A percentile compares a stretch with the other conserved stretches of the same genome.
Evolutionary conservation across 2,329 filamentous ascomycete genomes (phyloP).

Genomic region (Rosellinia necatrix): DNA sequence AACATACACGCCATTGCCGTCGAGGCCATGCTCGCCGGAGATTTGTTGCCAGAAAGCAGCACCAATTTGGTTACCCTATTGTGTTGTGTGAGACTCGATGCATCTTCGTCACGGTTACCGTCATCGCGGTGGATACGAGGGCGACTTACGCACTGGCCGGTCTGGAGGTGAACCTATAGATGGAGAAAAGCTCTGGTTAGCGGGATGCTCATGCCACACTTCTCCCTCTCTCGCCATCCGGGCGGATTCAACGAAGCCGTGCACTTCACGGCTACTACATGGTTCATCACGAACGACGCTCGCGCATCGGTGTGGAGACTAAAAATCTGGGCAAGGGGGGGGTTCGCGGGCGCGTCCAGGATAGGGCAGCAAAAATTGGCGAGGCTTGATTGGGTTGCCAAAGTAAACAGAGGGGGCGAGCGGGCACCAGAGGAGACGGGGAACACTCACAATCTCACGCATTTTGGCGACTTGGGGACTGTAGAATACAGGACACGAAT

Average conservation of each 20-base stretch:
- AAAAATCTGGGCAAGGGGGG: background rate
- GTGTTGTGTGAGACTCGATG: conserved; percentile 41
- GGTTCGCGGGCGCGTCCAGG: conserved; percentile 41
- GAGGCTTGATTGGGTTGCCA: conserved; percentile 20
- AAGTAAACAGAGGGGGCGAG: conserved; percentile 33
- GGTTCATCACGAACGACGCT: background rate
- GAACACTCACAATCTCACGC: conserved; percentile 72
- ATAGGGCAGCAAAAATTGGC: conserved; percentile 16
- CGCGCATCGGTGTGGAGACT: conserved; percentile 35
- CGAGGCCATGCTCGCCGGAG: conserved; percentile 92
- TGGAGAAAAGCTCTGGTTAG: conserved; percentile 14
- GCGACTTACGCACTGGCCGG: conserved; percentile 93
- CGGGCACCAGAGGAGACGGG: conserved; percentile 4
- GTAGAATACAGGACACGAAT: conserved; percentile 32
- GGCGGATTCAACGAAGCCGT: background rate
- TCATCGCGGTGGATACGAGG: conserved; percentile 34
- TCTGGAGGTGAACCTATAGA: conserved; percentile 94
- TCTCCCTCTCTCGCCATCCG: background rate
- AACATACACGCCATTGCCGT: conserved; percentile 90
- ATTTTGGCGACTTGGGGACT: conserved; percentile 56
- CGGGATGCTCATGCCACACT: background rate
- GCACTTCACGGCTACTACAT: background rate
- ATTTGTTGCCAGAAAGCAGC: conserved; percentile 98
- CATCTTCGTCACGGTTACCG: conserved; percentile 20
- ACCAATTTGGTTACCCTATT: conserved; percentile 99